These are phyloP conservation scores for Trichomonas gallinae DNA, from an alignment of 208 protist species.

Conservation along the genomic window DNA sequence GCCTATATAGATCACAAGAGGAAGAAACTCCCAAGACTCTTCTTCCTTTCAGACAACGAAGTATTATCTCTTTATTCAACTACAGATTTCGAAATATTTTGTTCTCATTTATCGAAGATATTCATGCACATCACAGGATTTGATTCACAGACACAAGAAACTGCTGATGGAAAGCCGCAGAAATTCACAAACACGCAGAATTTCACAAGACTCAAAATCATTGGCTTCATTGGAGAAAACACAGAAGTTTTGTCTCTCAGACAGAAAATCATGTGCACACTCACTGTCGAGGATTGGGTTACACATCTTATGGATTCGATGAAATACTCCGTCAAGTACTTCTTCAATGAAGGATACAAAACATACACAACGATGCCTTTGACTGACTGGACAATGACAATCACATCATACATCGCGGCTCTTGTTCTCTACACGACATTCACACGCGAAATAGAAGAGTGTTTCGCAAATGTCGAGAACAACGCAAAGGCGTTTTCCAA, in stretches of 20 bases:
- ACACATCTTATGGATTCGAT: neutral
- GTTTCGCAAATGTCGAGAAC: neutral
- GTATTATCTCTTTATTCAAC: neutral
- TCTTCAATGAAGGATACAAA: neutral
- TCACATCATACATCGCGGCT: neutral
- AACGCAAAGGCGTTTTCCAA: neutral
- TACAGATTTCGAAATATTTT: neutral
- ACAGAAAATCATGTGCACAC: neutral
- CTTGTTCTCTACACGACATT: neutral
- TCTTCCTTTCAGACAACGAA: neutral
- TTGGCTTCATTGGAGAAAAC: neutral
- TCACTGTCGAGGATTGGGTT: neutral
- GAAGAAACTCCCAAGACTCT: neutral
- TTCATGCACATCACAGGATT: slow-evolving; percentile 17
- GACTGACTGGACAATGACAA: neutral
- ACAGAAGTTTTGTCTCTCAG: neutral
- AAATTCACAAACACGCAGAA: neutral
- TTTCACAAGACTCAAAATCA: neutral
- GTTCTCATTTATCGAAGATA: neutral
- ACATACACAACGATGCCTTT: neutral
- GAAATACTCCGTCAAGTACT: neutral
- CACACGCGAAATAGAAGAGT: neutral
- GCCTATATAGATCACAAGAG: neutral
- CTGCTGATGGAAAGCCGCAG: neutral
- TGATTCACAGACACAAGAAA: neutral